Evolutionary conservation across 2,329 filamentous ascomycete genomes (phyloP), one percentile per base, ranked within the genome.

Genomic region (Microcera coccophila): DNA sequence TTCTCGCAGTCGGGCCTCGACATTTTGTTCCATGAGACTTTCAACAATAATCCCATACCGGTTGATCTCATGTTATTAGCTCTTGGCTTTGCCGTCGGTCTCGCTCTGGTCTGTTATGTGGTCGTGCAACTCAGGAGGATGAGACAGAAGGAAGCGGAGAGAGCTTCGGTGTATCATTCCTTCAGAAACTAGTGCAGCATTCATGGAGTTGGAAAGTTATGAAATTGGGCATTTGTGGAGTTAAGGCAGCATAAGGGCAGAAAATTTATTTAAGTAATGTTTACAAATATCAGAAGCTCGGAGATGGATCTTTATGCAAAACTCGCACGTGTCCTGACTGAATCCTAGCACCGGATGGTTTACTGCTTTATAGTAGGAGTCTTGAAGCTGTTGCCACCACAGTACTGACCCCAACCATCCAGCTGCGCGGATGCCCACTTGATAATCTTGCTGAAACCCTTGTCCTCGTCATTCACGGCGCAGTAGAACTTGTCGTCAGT

Each of bases 1-100:
- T 90, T 96, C 59, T 79, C 79, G 1, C 89, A 95, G 68, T 84
- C 84, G 4, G 88, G 79, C 0, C 73, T 95, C 24, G 90, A 95
- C 62, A 79, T 83, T 18, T 62, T 91, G 26, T 89, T 90, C 31
- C 87, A 94, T 59, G 73, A 79, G 42, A 74, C 75, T 0, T 95
- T 91, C 59, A 55, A 71, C 17, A 80, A 82, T 4, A 74, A 94
- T 61, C 90, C 90, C 0, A 69, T 87, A 0, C 88, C 88, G 0
- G 83, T 94, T 11, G 93, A 95, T 61, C 39, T 85, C 3, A 72
- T 85, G 0, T 64, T 95, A 16, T 65, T 91, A 36, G 59, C 66
- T 0, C 43, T 79, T 1, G 87, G 84, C 1, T 61, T 86, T 8
- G 59, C 76, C 0, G 73, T 91, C 1, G 90, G 90, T 0, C 45